A percentile compares a stretch with the other conserved stretches of the same genome.
Conservation (phyloP, 2,329 filamentous ascomycete species). For the Sarocladiaceae sp. region DNA sequence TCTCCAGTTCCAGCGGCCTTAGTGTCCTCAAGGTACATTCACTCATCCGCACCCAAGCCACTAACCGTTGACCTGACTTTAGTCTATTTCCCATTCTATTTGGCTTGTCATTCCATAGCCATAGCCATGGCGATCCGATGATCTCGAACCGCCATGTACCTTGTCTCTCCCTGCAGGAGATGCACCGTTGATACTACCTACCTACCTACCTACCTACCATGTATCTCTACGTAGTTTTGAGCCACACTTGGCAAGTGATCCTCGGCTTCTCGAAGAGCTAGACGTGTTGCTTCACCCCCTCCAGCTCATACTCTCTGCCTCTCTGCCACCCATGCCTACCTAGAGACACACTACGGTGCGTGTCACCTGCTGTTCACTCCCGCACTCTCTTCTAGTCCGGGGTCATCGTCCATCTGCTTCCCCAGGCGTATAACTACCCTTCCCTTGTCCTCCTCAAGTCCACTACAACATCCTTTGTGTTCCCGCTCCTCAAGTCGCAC, state of each 20-base stretch:
- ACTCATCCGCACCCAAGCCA: too few relatives aligned
- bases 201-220: background rate
- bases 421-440: conserved; percentile 1
- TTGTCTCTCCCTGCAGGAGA: too few relatives aligned
- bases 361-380: conserved; percentile 1
- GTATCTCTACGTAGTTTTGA: background rate
- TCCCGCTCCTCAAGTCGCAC: conserved; percentile 5
- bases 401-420: background rate
- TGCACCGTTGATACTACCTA: background rate
- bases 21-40: too few relatives aligned
- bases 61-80: too few relatives aligned
- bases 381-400: background rate
- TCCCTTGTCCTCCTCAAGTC: background rate
- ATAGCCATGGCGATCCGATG: too few relatives aligned
- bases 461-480: conserved; percentile 3
- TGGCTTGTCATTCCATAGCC: too few relatives aligned
- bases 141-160: too few relatives aligned
- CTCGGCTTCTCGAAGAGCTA: conserved; percentile 5
- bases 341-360: background rate
- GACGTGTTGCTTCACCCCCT: too few relatives aligned
- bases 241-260: background rate
- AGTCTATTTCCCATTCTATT: too few relatives aligned
- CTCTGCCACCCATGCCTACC: background rate
- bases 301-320: background rate
- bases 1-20: too few relatives aligned